Percentiles rank a stretch among this genome's conserved stretches.
phyloP scores from a whole-genome alignment of 495 filamentous ascomycete genomes.

The Amphirosellinia nigrospora region DNA sequence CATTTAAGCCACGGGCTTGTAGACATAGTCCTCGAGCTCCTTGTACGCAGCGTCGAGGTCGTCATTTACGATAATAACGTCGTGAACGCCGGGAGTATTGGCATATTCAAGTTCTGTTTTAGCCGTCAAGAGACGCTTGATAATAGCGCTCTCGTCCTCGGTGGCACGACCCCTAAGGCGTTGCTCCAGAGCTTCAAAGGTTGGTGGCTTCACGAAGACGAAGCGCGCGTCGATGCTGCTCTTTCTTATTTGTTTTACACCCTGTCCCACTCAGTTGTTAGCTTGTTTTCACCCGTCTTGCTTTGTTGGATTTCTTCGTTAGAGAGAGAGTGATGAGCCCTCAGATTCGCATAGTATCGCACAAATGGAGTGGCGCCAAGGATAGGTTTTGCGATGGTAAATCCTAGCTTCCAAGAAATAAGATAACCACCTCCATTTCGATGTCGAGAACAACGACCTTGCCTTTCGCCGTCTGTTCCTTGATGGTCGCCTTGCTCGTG shows the following conservation, averaged over 20 bases:
- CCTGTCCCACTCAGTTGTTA: slow-evolving; percentile 49
- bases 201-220: slow-evolving; percentile 84
- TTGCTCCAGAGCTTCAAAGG: slow-evolving; percentile 72
- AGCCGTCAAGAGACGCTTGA: slow-evolving; percentile 74
- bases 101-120: slow-evolving; percentile 82
- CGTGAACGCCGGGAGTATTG: slow-evolving; percentile 74
- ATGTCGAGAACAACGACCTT: slow-evolving; percentile 79
- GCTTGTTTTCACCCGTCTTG: background rate
- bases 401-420: background rate
- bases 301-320: background rate
- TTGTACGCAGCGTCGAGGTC: slow-evolving; percentile 82
- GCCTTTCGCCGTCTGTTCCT: slow-evolving; percentile 72
- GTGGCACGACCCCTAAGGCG: slow-evolving; percentile 83
- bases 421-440: slow-evolving; percentile 77
- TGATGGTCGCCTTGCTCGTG: slow-evolving; percentile 77
- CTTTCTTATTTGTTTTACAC: slow-evolving; percentile 91
- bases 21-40: slow-evolving; percentile 73
- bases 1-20: slow-evolving; percentile 41
- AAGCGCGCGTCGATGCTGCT: slow-evolving; percentile 79
- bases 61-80: slow-evolving; percentile 88
- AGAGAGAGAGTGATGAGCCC: too few species aligned
- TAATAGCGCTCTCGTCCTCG: slow-evolving; percentile 78
- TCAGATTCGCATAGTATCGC: background rate
- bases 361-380: background rate
- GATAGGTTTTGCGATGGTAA: background rate